Conservation (phyloP, 192 early-diverging fungal species). For the Backusella parvicylindrica region DNA sequence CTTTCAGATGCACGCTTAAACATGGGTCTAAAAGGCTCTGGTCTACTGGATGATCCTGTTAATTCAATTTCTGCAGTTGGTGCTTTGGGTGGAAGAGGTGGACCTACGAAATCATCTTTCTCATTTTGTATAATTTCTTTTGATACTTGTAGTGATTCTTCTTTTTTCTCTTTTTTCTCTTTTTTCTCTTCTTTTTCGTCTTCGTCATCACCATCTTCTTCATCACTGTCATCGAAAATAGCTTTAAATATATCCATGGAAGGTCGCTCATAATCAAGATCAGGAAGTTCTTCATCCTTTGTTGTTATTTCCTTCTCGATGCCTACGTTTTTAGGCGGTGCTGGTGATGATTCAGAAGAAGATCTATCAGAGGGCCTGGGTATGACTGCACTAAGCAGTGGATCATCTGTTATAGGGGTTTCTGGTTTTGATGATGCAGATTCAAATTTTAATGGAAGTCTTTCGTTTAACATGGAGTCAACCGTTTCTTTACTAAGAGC, state of each 20-base stretch:
- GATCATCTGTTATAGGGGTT: conserved; percentile 4
- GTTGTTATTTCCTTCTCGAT: background rate
- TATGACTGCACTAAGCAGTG: background rate
- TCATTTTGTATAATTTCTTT: background rate
- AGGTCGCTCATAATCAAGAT: conserved; percentile 50
- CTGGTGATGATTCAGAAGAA: background rate
- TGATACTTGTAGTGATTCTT: conserved; percentile 2
- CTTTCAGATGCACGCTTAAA: conserved; percentile 18
- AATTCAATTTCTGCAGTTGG: conserved; percentile 7
- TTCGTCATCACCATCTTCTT: conserved; percentile 57
- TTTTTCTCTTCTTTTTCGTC: conserved; percentile 47
- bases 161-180: conserved; percentile 46
- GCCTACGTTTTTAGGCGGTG: background rate
- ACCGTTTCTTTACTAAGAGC: conserved; percentile 43
- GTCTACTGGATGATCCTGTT: background rate
- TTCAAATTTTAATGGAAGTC: background rate
- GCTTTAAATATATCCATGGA: conserved; percentile 86
- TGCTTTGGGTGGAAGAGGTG: conserved; percentile 4
- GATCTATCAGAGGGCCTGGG: conserved; percentile 21
- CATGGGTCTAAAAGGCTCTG: conserved; percentile 30
- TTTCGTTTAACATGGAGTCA: conserved; percentile 36
- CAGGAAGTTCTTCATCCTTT: conserved; percentile 3
- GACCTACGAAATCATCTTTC: conserved; percentile 9
- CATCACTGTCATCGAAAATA: conserved; percentile 65
- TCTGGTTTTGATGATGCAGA: background rate